phyloP scores from a whole-genome alignment of 768 basidiomycete genomes.

The Royoungia palumana region DNA sequence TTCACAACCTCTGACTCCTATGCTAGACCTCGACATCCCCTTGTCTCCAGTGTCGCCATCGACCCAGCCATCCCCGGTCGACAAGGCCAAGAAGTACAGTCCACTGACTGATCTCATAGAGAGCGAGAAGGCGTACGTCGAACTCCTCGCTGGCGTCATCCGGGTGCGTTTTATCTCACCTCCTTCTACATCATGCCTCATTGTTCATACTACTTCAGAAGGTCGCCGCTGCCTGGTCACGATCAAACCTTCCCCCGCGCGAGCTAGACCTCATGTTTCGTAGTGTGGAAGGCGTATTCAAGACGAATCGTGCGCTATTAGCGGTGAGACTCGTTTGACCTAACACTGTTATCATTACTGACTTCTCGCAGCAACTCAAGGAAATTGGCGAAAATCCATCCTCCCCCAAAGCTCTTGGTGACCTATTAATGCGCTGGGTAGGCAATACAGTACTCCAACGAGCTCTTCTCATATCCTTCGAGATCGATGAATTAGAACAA shows the following conservation, averaged over 20 bases:
- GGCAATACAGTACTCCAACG: slow-evolving; percentile 28
- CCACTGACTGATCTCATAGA: slow-evolving; percentile 91
- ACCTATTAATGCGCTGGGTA: slow-evolving; percentile 97
- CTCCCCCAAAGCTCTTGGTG: slow-evolving; percentile 90
- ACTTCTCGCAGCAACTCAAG: slow-evolving; percentile 71
- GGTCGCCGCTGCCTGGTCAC: slow-evolving; percentile 97
- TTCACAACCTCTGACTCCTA: slow-evolving; percentile 16
- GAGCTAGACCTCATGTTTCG: slow-evolving; percentile 94
- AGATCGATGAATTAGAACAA: slow-evolving; percentile 90
- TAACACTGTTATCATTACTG: slow-evolving; percentile 2
- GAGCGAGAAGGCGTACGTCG: slow-evolving; percentile 90
- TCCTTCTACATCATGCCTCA: slow-evolving; percentile 7
- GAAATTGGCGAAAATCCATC: slow-evolving; percentile 92
- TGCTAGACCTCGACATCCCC: slow-evolving; percentile 24
- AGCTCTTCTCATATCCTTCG: slow-evolving; percentile 14
- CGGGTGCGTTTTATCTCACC: slow-evolving; percentile 54
- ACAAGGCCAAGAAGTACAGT: slow-evolving; percentile 64
- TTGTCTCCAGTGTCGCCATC: slow-evolving; percentile 18
- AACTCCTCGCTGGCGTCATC: slow-evolving; percentile 85
- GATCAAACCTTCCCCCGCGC: slow-evolving; percentile 88
- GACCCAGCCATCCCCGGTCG: slow-evolving; percentile 32
- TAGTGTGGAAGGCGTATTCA: slow-evolving; percentile 87
- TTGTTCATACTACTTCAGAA: slow-evolving; percentile 50
- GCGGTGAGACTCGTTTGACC: slow-evolving; percentile 40
- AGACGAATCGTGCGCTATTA: slow-evolving; percentile 81